Conservation (phyloP, 1,284 basidiomycete genomes). For the Spongiforma sp. region DNA sequence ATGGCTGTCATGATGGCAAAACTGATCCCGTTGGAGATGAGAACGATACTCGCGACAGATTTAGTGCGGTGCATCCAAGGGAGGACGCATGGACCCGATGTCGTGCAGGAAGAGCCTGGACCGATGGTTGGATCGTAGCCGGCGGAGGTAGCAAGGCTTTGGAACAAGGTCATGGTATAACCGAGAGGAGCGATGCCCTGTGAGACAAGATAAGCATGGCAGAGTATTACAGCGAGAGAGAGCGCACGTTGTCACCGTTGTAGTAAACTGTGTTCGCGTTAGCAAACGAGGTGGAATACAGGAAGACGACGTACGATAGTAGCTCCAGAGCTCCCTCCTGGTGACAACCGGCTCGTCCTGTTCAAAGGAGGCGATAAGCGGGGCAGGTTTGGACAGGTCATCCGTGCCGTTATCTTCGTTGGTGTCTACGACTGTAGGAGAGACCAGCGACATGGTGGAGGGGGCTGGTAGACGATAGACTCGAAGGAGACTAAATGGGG, state of each 20-base stretch:
- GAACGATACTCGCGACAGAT: conserved; percentile 73
- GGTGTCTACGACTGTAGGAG: too few species aligned
- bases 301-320: conserved; percentile 55
- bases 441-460: too few species aligned
- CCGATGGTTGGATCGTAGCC: conserved; percentile 72
- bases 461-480: too few species aligned
- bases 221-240: background rate
- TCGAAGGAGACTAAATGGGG: too few species aligned
- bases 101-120: conserved; percentile 66
- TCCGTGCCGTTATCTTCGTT: too few species aligned
- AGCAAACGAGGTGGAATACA: background rate
- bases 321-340: conserved; percentile 71
- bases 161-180: conserved; percentile 76
- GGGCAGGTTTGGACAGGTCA: too few species aligned
- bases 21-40: conserved; percentile 76
- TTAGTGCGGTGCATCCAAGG: conserved; percentile 75
- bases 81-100: conserved; percentile 74
- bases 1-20: conserved; percentile 83
- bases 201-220: background rate
- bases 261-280: conserved; percentile 60
- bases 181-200: conserved; percentile 67
- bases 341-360: conserved; percentile 63
- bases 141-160: conserved; percentile 68
- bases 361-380: conserved; percentile 40
- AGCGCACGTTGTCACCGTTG: conserved; percentile 69